These are phyloP conservation scores for Apiotrichum gamsii DNA, from an alignment of 1,284 basidiomycete species.

Conservation along the genomic window DNA sequence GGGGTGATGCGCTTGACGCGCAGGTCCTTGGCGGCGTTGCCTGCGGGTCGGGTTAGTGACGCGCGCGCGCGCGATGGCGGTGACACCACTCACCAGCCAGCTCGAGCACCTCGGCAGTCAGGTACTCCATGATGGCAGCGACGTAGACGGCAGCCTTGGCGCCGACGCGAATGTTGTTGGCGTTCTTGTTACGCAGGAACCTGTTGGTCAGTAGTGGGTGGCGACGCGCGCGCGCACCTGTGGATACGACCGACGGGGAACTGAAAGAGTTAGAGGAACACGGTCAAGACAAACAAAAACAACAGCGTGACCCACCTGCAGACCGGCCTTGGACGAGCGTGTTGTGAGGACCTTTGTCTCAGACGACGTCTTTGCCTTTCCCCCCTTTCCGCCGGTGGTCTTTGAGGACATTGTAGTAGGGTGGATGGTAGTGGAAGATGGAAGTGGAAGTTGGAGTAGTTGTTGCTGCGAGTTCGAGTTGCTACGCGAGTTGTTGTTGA, in stretches of 20 bases:
- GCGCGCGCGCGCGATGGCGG: neutral
- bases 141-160: constrained; percentile 50
- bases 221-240: constrained; percentile 18
- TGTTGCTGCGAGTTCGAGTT: constrained; percentile 14
- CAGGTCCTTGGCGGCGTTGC: constrained; percentile 94
- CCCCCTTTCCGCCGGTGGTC: constrained; percentile 48
- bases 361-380: constrained; percentile 49
- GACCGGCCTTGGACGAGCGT: constrained; percentile 71
- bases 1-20: constrained; percentile 95
- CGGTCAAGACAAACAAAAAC: neutral
- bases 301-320: constrained; percentile 56
- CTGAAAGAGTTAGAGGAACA: constrained; percentile 14
- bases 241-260: constrained; percentile 46
- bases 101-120: constrained; percentile 50
- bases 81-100: constrained; percentile 42
- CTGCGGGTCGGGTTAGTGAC: constrained; percentile 47
- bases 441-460: constrained; percentile 4
- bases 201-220: constrained; percentile 48
- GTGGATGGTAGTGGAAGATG: constrained; percentile 15
- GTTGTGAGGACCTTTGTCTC: constrained; percentile 55
- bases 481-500: no score
- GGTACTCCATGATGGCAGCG: constrained; percentile 49
- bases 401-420: constrained; percentile 39
- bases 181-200: constrained; percentile 86
- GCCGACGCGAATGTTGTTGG: constrained; percentile 66